Evolutionary conservation across 176 grass and related monocot genomes (phyloP).

Genomic region (Triticum monococcum): DNA sequence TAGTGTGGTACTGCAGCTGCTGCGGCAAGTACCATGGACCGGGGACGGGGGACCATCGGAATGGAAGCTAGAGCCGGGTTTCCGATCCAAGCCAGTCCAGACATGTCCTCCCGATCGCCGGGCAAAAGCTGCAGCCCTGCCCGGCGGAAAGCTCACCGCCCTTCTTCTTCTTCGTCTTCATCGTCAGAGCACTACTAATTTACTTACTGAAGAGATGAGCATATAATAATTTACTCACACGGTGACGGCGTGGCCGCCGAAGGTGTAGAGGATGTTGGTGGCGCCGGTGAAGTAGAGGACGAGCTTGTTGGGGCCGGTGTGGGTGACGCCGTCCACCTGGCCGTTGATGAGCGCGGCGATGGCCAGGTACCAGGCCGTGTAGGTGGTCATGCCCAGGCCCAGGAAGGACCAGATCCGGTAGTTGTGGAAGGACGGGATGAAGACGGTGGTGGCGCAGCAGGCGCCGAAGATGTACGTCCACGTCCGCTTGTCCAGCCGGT

Average conservation of each 20-base stretch:
- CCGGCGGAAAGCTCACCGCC: constrained; percentile 38
- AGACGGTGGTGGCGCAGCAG: constrained; percentile 82
- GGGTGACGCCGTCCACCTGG: constrained; percentile 53
- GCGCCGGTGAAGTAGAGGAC: constrained; percentile 94
- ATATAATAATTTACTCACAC: neutral
- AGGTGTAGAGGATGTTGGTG: constrained; percentile 94
- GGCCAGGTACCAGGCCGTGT: constrained; percentile 85
- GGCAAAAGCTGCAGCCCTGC: constrained; percentile 49
- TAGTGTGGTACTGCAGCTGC: neutral
- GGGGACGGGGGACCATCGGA: constrained; percentile 21
- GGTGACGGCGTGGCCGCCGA: constrained; percentile 89
- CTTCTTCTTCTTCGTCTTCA: neutral
- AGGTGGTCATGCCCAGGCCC: constrained; percentile 84
- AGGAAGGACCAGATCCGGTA: constrained; percentile 96
- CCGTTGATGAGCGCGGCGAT: constrained; percentile 67
- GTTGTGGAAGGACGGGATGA: constrained; percentile 93
- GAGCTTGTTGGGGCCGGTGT: constrained; percentile 58
- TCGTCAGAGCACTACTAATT: neutral
- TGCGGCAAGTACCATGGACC: constrained; percentile 1
- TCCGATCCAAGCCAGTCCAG: constrained; percentile 36
- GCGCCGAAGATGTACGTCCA: constrained; percentile 93
- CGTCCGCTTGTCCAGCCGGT: constrained; percentile 83
- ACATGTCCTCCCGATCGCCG: constrained; percentile 40
- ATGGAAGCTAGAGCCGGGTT: constrained; percentile 41
- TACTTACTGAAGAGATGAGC: neutral